Evolutionary conservation across 192 early-diverging fungal species (phyloP).

Genomic region (Coemansia furcata): DNA sequence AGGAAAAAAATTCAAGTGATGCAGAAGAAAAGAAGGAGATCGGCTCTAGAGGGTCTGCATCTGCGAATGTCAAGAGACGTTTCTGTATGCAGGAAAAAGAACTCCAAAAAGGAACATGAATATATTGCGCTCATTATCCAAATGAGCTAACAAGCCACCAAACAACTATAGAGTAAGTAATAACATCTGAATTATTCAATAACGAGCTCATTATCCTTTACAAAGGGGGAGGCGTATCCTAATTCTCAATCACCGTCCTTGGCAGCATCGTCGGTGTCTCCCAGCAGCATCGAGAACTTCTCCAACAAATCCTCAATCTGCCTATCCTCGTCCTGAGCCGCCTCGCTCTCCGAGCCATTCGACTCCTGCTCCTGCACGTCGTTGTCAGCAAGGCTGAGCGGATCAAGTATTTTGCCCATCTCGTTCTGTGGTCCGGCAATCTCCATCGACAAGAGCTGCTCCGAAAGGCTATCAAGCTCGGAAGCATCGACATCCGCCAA

Average conservation of each 20-base stretch:
- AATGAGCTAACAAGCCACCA: background rate
- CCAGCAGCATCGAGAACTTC: conserved; percentile 25
- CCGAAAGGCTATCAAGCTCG: conserved; percentile 36
- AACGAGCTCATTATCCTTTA: too few relatives aligned
- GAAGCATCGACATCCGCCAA: background rate
- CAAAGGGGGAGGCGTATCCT: too few relatives aligned
- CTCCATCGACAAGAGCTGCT: conserved; percentile 32
- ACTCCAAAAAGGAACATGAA: background rate
- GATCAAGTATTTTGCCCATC: conserved; percentile 25
- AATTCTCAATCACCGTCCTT: background rate
- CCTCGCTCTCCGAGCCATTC: background rate
- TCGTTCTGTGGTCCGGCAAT: background rate
- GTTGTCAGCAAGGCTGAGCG: background rate
- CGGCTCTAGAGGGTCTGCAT: too few relatives aligned
- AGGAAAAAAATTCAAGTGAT: background rate
- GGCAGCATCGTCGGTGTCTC: background rate
- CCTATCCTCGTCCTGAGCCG: conserved; percentile 9
- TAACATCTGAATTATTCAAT: too few relatives aligned
- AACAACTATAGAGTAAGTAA: background rate
- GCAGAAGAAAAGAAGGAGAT: background rate
- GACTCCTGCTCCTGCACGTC: background rate
- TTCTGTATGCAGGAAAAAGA: background rate
- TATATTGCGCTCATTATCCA: conserved; percentile 1
- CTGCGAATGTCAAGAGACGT: background rate
- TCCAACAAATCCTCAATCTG: conserved; percentile 28